Evolutionary conservation across 805 yeast genomes (phyloP).

Genomic region (Komagataella phaffii): DNA sequence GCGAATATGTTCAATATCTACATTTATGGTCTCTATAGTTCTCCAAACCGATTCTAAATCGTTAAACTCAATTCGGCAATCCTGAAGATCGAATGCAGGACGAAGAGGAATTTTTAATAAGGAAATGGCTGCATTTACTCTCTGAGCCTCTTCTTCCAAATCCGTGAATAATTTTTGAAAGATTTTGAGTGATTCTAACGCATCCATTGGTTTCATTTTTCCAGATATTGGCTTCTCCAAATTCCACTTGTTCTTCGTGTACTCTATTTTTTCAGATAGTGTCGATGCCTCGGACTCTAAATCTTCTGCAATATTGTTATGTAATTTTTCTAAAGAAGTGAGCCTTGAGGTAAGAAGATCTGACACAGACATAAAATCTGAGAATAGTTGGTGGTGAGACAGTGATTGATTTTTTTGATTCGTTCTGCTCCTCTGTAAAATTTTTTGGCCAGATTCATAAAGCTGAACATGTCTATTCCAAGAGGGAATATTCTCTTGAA

Average conservation of each 20-base stretch:
- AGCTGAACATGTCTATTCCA: slow-evolving; percentile 11
- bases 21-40: slow-evolving; percentile 38
- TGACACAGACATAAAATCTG: slow-evolving; percentile 26
- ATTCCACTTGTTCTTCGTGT: slow-evolving; percentile 32
- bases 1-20: slow-evolving; percentile 27
- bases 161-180: slow-evolving; percentile 15
- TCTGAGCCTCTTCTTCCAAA: slow-evolving; percentile 5
- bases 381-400: slow-evolving; percentile 48
- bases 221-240: slow-evolving; percentile 27
- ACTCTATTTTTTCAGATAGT: slow-evolving; percentile 17
- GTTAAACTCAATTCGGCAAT: slow-evolving; percentile 30
- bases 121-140: slow-evolving; percentile 19
- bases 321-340: slow-evolving; percentile 23
- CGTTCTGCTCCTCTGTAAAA: slow-evolving; percentile 25
- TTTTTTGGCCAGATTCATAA: slow-evolving; percentile 15
- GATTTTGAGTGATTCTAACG: slow-evolving; percentile 23
- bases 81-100: slow-evolving; percentile 14
- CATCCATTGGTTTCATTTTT: slow-evolving; percentile 18
- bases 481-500: slow-evolving; percentile 9
- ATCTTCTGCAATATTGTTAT: slow-evolving; percentile 25
- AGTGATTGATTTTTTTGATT: slow-evolving; percentile 42
- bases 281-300: slow-evolving; percentile 25
- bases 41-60: slow-evolving; percentile 56
- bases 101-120: slow-evolving; percentile 20
- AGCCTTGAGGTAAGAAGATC: slow-evolving; percentile 23